Percentiles rank a stretch among this genome's conserved stretches.
Evolutionary conservation across 2,329 filamentous ascomycete genomes (phyloP).

Genomic region (Aspergillus fumigatus): DNA sequence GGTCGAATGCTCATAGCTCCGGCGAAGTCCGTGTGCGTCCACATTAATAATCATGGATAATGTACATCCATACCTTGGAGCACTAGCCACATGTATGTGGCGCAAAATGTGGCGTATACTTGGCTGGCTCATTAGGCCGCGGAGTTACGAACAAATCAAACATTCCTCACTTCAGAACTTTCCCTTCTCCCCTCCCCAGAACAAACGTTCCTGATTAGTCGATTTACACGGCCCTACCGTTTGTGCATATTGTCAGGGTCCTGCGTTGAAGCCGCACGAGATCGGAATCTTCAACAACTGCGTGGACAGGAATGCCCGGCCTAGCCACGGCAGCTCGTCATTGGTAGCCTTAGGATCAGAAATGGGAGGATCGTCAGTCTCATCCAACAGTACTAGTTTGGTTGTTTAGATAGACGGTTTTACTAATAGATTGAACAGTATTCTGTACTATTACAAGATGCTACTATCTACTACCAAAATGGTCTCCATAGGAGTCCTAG

Average conservation of each 20-base stretch:
- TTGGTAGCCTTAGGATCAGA: background rate
- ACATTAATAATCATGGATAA: background rate
- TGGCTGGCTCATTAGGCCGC: background rate
- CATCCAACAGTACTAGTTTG: background rate
- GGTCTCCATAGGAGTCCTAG: background rate
- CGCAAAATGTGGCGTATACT: background rate
- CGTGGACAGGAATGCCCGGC: background rate
- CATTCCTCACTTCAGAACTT: background rate
- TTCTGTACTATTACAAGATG: background rate
- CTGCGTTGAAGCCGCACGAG: background rate
- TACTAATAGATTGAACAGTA: background rate
- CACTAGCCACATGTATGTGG: background rate
- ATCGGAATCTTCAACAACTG: background rate
- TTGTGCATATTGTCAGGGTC: background rate
- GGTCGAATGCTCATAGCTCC: background rate
- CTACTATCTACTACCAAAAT: background rate
- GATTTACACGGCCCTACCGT: background rate
- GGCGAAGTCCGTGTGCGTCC: conserved; percentile 3
- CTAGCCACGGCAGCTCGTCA: background rate
- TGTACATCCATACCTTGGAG: background rate
- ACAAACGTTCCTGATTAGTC: background rate
- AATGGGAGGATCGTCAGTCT: background rate
- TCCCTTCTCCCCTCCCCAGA: background rate
- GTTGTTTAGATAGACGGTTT: background rate
- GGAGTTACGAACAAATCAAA: background rate